These are phyloP conservation scores for Neoarthrinium moseri DNA, from an alignment of 2,329 filamentous ascomycete genomes.

Conservation along the genomic window DNA sequence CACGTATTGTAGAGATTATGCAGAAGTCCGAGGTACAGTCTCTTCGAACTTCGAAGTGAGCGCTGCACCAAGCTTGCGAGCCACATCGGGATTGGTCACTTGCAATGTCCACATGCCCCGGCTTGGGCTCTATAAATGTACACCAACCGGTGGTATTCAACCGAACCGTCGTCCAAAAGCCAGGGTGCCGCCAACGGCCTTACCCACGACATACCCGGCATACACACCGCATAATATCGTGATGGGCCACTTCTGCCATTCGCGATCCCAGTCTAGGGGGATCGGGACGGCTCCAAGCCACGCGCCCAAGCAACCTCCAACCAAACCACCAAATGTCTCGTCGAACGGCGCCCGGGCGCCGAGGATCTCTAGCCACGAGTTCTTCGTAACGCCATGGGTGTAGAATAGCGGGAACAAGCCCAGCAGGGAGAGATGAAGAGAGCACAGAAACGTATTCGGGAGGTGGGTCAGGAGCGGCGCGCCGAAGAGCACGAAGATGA, in stretches of 20 bases:
- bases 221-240: constrained; percentile 86
- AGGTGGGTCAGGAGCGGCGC: constrained; percentile 84
- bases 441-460: constrained; percentile 74
- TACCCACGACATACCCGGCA: constrained; percentile 71
- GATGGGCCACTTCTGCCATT: constrained; percentile 97
- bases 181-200: constrained; percentile 55
- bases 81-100: too few species aligned
- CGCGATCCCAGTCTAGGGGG: constrained; percentile 96
- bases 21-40: too few species aligned
- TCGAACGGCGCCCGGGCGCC: constrained; percentile 72
- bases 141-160: too few species aligned
- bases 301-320: constrained; percentile 78
- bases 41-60: too few species aligned
- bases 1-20: too few species aligned
- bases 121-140: too few species aligned
- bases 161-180: constrained; percentile 44
- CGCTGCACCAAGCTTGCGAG: too few species aligned
- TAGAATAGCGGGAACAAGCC: constrained; percentile 80
- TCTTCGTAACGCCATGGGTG: constrained; percentile 73
- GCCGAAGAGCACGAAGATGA: constrained; percentile 80
- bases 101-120: too few species aligned
- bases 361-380: constrained; percentile 69
- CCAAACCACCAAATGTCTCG: constrained; percentile 76
- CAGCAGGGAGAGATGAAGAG: constrained; percentile 78
- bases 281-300: constrained; percentile 96